Evolutionary conservation across 2,329 filamentous ascomycete genomes (phyloP).

Genomic region (Fusarium solani-melongenae): DNA sequence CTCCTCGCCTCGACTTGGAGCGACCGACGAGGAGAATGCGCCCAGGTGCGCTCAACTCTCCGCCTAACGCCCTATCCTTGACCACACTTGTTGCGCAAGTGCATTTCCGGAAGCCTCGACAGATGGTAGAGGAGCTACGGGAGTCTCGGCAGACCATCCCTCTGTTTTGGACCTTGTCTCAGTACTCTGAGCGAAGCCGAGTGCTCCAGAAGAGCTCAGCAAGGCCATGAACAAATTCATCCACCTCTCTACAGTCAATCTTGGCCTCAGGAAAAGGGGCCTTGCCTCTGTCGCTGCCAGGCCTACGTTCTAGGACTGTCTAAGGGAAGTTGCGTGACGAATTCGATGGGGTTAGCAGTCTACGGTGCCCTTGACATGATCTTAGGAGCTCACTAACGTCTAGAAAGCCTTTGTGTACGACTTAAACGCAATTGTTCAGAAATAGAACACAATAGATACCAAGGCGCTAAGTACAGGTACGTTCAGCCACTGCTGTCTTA

Average conservation of each 20-base stretch:
- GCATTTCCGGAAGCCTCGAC: not conserved
- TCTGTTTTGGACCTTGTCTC: slow-evolving; percentile 4
- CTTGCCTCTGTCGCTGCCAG: slow-evolving; percentile 5
- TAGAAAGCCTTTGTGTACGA: slow-evolving; percentile 16
- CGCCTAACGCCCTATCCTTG: not conserved
- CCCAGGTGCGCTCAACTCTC: not conserved
- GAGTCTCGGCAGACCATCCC: slow-evolving; percentile 20
- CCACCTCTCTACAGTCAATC: slow-evolving; percentile 8
- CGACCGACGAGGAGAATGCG: not conserved
- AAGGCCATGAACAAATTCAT: slow-evolving; percentile 5
- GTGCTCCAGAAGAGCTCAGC: slow-evolving; percentile 16
- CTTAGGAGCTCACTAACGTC: slow-evolving; percentile 1
- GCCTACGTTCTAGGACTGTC: slow-evolving; percentile 18
- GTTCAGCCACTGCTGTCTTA: slow-evolving; percentile 25
- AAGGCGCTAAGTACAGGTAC: slow-evolving; percentile 9
- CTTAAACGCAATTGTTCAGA: slow-evolving; percentile 10
- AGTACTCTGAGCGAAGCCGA: slow-evolving; percentile 16
- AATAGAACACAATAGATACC: not conserved
- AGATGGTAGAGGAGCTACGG: slow-evolving; percentile 16
- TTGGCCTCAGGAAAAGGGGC: slow-evolving; percentile 18
- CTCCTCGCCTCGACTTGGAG: slow-evolving; percentile 10
- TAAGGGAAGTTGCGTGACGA: slow-evolving; percentile 20
- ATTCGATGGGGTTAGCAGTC: slow-evolving; percentile 21
- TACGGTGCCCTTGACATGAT: slow-evolving; percentile 19
- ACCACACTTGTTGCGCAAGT: not conserved